Percentiles rank a stretch among this genome's conserved stretches.
These are phyloP conservation scores for Xylariaceae sp. DNA, from an alignment of 2,329 filamentous ascomycete species.

Conservation along the genomic window DNA sequence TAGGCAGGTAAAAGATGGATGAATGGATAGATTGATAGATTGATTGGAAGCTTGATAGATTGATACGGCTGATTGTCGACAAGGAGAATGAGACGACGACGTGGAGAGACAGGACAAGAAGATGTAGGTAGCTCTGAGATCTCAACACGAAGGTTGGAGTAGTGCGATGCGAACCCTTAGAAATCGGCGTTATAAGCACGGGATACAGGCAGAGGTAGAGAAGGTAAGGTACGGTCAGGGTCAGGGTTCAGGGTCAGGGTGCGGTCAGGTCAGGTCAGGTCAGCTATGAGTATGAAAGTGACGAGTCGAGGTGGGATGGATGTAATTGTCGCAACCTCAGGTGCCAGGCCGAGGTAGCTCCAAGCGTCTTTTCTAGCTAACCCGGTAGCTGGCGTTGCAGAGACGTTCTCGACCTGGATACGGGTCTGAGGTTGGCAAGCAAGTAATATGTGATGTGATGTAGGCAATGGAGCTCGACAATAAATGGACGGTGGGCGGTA, in stretches of 20 bases:
- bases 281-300: neutral
- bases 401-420: neutral
- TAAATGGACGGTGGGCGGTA: neutral
- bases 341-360: constrained; percentile 30
- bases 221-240: no score
- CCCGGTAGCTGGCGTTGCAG: constrained; percentile 32
- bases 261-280: no score
- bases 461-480: neutral
- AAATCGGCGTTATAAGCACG: constrained; percentile 15
- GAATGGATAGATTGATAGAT: constrained; percentile 11
- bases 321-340: constrained; percentile 12
- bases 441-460: neutral
- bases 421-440: neutral
- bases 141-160: constrained; percentile 18
- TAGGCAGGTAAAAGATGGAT: neutral
- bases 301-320: constrained; percentile 1
- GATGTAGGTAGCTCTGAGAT: neutral
- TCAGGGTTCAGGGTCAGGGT: no score
- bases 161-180: constrained; percentile 20
- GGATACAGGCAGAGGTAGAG: neutral
- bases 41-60: constrained; percentile 11
- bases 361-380: constrained; percentile 33
- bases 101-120: neutral
- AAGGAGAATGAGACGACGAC: neutral
- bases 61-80: neutral